Evolutionary conservation across 2,329 filamentous ascomycete species (phyloP).

Genomic region (Xylaria sp.): DNA sequence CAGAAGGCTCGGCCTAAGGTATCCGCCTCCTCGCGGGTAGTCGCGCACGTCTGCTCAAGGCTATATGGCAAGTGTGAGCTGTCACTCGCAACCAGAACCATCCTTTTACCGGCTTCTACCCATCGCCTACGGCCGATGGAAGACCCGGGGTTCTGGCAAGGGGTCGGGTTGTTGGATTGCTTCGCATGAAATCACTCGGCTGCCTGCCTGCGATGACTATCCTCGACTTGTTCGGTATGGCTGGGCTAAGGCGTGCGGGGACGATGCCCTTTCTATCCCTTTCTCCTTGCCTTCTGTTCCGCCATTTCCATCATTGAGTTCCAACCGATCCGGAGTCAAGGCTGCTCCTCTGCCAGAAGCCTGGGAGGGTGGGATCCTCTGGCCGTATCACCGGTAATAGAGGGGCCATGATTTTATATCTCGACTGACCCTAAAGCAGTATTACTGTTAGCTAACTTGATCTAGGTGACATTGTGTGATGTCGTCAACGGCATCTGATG

Average conservation of each 20-base stretch:
- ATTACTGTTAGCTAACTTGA: slow-evolving; percentile 15
- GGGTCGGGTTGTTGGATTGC: slow-evolving; percentile 19
- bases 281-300: slow-evolving; percentile 2
- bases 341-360: slow-evolving; percentile 32
- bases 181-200: slow-evolving; percentile 9
- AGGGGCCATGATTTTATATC: slow-evolving; percentile 20
- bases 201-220: slow-evolving; percentile 28
- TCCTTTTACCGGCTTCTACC: slow-evolving; percentile 29
- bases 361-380: slow-evolving; percentile 32
- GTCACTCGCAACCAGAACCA: slow-evolving; percentile 30
- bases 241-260: slow-evolving; percentile 31
- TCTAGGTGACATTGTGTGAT: slow-evolving; percentile 24
- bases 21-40: slow-evolving; percentile 29
- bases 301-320: neutral
- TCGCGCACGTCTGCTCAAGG: slow-evolving; percentile 32
- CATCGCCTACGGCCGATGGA: slow-evolving; percentile 31
- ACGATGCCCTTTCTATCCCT: slow-evolving; percentile 17
- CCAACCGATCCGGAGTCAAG: slow-evolving; percentile 27
- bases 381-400: slow-evolving; percentile 11
- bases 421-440: slow-evolving; percentile 1
- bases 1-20: slow-evolving; percentile 22
- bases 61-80: slow-evolving; percentile 26
- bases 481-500: slow-evolving; percentile 27
- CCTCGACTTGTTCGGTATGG: slow-evolving; percentile 28
- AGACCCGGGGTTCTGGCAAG: slow-evolving; percentile 32